These are phyloP conservation scores for Dryas alaskensis DNA, from an alignment of 306 rosid genomes.

Conservation along the genomic window DNA sequence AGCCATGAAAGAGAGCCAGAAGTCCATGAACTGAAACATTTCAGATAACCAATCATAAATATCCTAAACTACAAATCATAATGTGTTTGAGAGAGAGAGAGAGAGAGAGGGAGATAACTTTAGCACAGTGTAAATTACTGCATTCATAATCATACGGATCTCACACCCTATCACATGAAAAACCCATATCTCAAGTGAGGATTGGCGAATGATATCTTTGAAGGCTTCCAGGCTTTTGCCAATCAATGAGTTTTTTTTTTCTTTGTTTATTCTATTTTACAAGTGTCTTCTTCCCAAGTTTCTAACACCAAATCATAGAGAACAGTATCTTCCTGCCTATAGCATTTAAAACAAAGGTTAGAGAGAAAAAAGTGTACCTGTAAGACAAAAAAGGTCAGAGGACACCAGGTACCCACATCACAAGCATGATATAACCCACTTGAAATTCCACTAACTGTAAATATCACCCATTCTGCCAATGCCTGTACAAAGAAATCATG, in stretches of 20 bases:
- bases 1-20: constrained; percentile 99
- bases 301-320: neutral
- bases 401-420: constrained; percentile 97
- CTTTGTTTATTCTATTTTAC: neutral
- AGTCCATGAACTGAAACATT: constrained; percentile 88
- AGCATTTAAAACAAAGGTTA: neutral
- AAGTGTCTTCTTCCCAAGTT: neutral
- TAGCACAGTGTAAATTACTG: neutral
- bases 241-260: neutral
- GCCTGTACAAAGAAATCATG: constrained; percentile 57
- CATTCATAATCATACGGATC: neutral
- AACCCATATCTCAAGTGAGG: too few species aligned
- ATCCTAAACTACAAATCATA: neutral
- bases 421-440: constrained; percentile 94
- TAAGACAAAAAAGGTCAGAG: constrained; percentile 55
- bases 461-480: constrained; percentile 80
- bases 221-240: neutral
- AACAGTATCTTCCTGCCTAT: constrained; percentile 4
- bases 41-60: constrained; percentile 5
- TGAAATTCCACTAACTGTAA: constrained; percentile 79
- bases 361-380: constrained; percentile 53
- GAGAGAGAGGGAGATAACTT: neutral
- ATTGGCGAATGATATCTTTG: neutral
- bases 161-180: too few species aligned
- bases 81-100: neutral